A percentile compares a stretch with the other conserved stretches of the same genome.
These are phyloP conservation scores for Flueggea neowawraea DNA, from an alignment of 441 rosid species.

Conservation along the genomic window DNA sequence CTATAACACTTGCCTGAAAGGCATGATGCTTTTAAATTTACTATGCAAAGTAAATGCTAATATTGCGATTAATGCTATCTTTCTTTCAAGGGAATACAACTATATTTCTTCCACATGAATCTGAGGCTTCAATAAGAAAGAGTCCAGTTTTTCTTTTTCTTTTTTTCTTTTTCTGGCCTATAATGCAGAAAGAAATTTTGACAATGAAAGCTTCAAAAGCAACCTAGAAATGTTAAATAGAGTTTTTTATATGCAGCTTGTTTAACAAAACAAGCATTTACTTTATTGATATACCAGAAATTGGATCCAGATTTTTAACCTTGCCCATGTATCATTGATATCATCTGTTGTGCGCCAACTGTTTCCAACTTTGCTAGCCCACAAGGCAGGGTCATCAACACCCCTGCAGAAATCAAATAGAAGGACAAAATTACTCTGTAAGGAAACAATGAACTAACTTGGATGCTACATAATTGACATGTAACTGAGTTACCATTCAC, in stretches of 20 bases:
- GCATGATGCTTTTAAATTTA: too few species aligned
- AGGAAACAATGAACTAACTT: neutral
- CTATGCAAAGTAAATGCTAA: too few species aligned
- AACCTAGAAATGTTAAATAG: too few species aligned
- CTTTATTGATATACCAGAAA: conserved; percentile 1
- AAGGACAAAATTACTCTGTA: neutral
- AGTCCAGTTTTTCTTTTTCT: too few species aligned
- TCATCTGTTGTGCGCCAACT: conserved; percentile 99
- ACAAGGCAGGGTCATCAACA: conserved; percentile 87
- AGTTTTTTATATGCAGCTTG: neutral
- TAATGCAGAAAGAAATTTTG: neutral
- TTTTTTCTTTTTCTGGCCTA: neutral
- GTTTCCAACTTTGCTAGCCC: conserved; percentile 93
- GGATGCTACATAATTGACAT: neutral
- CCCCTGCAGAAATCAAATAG: conserved; percentile 58
- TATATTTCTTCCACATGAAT: too few species aligned
- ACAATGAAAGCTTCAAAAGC: neutral
- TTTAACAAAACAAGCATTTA: neutral
- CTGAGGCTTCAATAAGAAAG: too few species aligned
- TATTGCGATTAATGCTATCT: too few species aligned
- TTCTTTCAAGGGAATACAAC: too few species aligned
- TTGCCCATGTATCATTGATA: conserved; percentile 94
- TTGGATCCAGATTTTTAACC: conserved; percentile 44
- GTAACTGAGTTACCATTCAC: conserved; percentile 71
- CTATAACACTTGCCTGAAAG: too few species aligned